Base-by-base conservation (phyloP, 805 yeast genomes). In the Clavispora fructus region DNA sequence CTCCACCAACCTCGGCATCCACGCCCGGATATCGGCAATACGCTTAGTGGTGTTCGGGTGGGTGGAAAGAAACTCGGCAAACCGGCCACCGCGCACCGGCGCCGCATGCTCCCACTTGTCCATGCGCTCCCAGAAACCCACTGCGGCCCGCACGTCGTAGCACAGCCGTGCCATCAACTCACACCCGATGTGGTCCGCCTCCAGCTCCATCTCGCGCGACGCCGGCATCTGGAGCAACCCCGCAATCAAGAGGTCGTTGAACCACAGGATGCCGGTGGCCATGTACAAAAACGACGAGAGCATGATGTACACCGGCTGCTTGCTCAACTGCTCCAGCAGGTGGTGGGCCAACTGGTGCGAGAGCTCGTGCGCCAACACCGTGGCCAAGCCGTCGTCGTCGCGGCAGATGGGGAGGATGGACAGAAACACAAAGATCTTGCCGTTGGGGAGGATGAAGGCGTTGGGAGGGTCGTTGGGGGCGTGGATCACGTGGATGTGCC, bases 271-370 rank as follows among this genome's bases (percentile, higher is more conserved):
- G 89, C 5, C 91, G 76, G n/a, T 54, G 37, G 81, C 54, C 1
- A 83, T 61, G 56, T 80, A 83, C 44, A 87, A 55, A 1, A 77
- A 42, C 4, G 82, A 50, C 8, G 83, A 79, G 10, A 84, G 50
- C 0, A 75, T 49, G 13, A 82, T 71, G 58, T 84, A 83, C 31
- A 89, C 56, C 0, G 98, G 98, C 12, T 85, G 80, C 52, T 79
- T 75, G 12, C 95, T 83, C 45, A 92, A 59, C 55, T 84, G 83
- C 60, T 94, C 99, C 41, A 85, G 82, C 7, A 94, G 80, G 62
- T 94, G 99, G 49, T 95, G 82, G 8, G 97, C 97, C 53, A 94
- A 71, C 63, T 90, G 95, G 68, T 94, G 99, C 0, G 97, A 91
- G 46, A 91, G 78, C 58, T 94, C 99, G 62, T 94, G 99, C 0